Conservation (phyloP, 2,329 filamentous ascomycete species). For the Harringtonia lauricola region DNA sequence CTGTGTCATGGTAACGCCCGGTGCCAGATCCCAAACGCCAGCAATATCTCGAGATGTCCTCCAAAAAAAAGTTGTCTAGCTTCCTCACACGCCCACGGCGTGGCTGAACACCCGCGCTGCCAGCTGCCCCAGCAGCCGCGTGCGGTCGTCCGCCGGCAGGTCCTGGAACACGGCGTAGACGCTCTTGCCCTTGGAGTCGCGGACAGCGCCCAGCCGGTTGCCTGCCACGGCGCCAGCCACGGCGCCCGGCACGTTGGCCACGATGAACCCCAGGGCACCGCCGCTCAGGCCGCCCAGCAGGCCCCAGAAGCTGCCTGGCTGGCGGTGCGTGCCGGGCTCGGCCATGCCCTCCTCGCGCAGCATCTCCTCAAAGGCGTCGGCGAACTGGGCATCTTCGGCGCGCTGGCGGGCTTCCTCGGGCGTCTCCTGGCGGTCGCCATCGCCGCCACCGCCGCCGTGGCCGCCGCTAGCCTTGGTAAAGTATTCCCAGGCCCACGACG, state of each 20-base stretch:
- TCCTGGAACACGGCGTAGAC: slow-evolving; percentile 90
- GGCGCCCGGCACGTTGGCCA: slow-evolving; percentile 83
- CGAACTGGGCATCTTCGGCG: slow-evolving; percentile 71
- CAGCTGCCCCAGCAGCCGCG: slow-evolving; percentile 70
- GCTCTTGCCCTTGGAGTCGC: slow-evolving; percentile 87
- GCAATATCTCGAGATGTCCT: too few species aligned
- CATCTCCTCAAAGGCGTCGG: slow-evolving; percentile 84
- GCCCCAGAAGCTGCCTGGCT: slow-evolving; percentile 73
- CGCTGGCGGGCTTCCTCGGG: slow-evolving; percentile 32
- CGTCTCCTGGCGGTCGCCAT: slow-evolving; percentile 16
- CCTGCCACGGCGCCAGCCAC: slow-evolving; percentile 86
- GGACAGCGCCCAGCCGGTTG: slow-evolving; percentile 78
- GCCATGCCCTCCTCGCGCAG: slow-evolving; percentile 76
- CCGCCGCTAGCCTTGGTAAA: slow-evolving; percentile 27
- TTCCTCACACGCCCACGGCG: slow-evolving; percentile 45
- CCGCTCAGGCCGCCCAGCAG: slow-evolving; percentile 78
- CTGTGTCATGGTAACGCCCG: background rate
- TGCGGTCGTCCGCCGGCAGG: slow-evolving; percentile 71
- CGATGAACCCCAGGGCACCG: slow-evolving; percentile 85
- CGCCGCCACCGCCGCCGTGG: slow-evolving; percentile 20
- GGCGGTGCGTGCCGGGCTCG: slow-evolving; percentile 47
- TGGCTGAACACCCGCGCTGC: slow-evolving; percentile 80
- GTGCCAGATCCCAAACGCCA: background rate
- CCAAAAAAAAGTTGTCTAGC: background rate
- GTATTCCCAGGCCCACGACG: slow-evolving; percentile 65